Evolutionary conservation across 306 rosid species (phyloP).

Genomic region (Pueraria montana): DNA sequence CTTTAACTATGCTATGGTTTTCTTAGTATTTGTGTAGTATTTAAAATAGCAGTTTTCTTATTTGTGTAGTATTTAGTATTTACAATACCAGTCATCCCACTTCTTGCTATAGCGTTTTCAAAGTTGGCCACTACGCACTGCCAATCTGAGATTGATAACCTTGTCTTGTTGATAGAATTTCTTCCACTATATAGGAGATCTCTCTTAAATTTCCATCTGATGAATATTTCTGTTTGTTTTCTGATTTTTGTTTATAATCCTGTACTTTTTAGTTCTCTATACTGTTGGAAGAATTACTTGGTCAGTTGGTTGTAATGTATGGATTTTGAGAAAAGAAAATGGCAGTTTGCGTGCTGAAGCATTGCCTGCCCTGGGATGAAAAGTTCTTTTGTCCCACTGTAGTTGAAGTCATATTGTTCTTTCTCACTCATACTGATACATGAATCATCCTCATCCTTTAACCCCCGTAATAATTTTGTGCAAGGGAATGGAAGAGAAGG

Average conservation of each 20-base stretch:
- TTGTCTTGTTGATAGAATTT: neutral
- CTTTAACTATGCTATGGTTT: neutral
- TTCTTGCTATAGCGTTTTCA: neutral
- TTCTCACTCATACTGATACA: neutral
- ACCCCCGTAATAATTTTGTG: neutral
- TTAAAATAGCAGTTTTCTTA: neutral
- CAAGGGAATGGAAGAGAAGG: neutral
- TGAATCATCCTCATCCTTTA: neutral
- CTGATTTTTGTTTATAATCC: neutral
- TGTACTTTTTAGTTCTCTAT: neutral
- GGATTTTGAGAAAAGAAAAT: conserved; percentile 27
- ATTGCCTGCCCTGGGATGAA: conserved; percentile 31
- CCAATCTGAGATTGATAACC: neutral
- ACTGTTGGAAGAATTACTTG: neutral
- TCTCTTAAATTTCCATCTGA: neutral
- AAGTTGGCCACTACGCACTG: neutral
- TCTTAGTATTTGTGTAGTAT: neutral
- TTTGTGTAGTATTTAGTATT: neutral
- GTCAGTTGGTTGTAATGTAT: conserved; percentile 11
- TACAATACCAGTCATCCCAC: neutral
- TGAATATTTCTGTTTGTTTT: neutral
- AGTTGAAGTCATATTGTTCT: conserved; percentile 15
- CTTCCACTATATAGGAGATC: neutral
- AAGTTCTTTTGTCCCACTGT: neutral
- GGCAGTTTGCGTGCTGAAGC: conserved; percentile 5